Evolutionary conservation across 768 basidiomycete genomes (phyloP).

Genomic region (Hortiboletus campestris): DNA sequence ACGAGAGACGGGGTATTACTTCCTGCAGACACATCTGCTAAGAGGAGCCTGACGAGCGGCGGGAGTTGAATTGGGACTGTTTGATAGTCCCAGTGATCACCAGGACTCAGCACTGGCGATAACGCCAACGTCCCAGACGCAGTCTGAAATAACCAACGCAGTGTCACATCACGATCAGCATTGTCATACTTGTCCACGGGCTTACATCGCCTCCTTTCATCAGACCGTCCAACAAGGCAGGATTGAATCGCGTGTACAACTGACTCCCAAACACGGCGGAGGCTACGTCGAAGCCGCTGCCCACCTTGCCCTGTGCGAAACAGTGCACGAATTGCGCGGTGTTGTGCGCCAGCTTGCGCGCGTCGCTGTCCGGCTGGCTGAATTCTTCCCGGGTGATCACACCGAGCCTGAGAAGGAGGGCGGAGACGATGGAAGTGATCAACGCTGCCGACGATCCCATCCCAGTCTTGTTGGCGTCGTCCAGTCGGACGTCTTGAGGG

Average conservation of each 20-base stretch:
- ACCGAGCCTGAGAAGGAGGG: slow-evolving; percentile 73
- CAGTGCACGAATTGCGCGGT: slow-evolving; percentile 94
- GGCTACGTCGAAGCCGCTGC: slow-evolving; percentile 95
- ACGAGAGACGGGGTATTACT: slow-evolving; percentile 95
- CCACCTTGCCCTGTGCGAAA: slow-evolving; percentile 96
- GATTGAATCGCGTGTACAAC: slow-evolving; percentile 84
- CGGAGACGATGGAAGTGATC: slow-evolving; percentile 91
- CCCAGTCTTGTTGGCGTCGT: slow-evolving; percentile 95
- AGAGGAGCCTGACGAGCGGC: slow-evolving; percentile 75
- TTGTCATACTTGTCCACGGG: background rate
- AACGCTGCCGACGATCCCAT: slow-evolving; percentile 96
- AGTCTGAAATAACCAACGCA: slow-evolving; percentile 9
- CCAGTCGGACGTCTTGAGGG: slow-evolving; percentile 62
- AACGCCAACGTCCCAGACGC: slow-evolving; percentile 21
- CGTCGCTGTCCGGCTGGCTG: slow-evolving; percentile 40
- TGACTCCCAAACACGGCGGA: slow-evolving; percentile 95
- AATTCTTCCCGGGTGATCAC: slow-evolving; percentile 57
- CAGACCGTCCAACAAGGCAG: slow-evolving; percentile 36
- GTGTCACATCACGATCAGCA: background rate
- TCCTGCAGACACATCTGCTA: slow-evolving; percentile 95
- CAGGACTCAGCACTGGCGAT: slow-evolving; percentile 61
- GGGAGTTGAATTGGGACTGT: slow-evolving; percentile 78
- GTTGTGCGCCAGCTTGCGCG: slow-evolving; percentile 77
- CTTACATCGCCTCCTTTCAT: slow-evolving; percentile 28
- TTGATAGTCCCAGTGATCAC: slow-evolving; percentile 62